A percentile compares a stretch with the other conserved stretches of the same genome.
These are phyloP conservation scores for Lecanoromycetidae sp. DNA, from an alignment of 2,329 filamentous ascomycete genomes.

Conservation along the genomic window DNA sequence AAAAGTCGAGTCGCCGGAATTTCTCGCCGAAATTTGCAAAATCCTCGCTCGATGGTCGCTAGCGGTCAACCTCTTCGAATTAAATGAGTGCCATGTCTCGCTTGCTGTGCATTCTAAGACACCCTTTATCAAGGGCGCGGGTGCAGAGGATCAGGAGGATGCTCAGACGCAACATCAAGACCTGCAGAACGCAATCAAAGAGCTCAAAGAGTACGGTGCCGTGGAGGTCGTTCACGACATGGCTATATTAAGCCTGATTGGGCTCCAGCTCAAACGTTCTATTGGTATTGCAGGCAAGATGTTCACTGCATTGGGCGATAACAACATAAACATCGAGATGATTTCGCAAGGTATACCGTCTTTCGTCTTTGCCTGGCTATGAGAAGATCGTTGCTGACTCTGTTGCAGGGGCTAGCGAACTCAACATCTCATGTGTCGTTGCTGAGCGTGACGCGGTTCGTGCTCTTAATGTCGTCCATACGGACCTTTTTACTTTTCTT, in stretches of 20 bases:
- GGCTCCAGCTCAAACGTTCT: slow-evolving; percentile 97
- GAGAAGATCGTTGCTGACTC: not conserved
- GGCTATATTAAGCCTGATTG: slow-evolving; percentile 91
- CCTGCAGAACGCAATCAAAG: slow-evolving; percentile 51
- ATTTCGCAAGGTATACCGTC: slow-evolving; percentile 72
- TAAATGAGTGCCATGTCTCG: slow-evolving; percentile 91
- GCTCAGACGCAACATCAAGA: slow-evolving; percentile 50
- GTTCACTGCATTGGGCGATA: slow-evolving; percentile 87
- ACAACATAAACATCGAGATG: slow-evolving; percentile 97
- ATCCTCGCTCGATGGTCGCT: slow-evolving; percentile 78
- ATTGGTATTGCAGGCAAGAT: slow-evolving; percentile 83
- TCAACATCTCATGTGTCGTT: slow-evolving; percentile 98
- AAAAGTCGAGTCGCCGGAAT: slow-evolving; percentile 87
- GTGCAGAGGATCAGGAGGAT: slow-evolving; percentile 37
- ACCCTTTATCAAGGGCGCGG: slow-evolving; percentile 35
- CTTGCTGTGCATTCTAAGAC: slow-evolving; percentile 83
- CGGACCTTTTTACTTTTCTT: slow-evolving; percentile 90
- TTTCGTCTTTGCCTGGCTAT: not conserved
- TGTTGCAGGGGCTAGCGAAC: slow-evolving; percentile 75
- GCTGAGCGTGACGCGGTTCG: slow-evolving; percentile 80
- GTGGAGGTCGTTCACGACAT: slow-evolving; percentile 84
- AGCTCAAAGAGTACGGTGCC: slow-evolving; percentile 66
- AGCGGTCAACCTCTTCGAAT: slow-evolving; percentile 92
- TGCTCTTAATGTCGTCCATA: slow-evolving; percentile 92
- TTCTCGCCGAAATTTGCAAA: slow-evolving; percentile 86